Evolutionary conservation across 225 moss, liverwort and hornwort genomes (phyloP), one percentile per base, ranked within the genome.

Genomic region (Bryoerythrophyllum caledonicum): DNA sequence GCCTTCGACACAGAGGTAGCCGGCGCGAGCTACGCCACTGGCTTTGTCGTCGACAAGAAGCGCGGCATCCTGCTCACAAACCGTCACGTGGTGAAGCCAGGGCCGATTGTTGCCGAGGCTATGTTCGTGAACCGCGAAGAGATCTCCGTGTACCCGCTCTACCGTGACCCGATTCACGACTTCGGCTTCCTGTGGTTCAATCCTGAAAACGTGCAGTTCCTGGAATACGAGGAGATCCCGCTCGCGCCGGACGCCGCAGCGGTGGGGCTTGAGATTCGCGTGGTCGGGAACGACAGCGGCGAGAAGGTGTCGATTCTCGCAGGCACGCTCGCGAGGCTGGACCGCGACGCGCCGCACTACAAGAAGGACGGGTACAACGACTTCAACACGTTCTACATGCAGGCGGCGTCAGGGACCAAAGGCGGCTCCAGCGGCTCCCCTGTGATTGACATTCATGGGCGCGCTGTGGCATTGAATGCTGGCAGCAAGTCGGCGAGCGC

Each of bases 351-450:
- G 10, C 95, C 95, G 13, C 82, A 87, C 73, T 95, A 95, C 69
- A 95, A 92, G 76, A 95, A 93, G 67, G 93, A 95, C 69, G 95
- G 95, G 4, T 95, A 95, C 71, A 95, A 95, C 7, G 95, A 95
- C 75, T 95, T 95, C 77, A 95, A 95, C 38, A 95, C 95, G 0
- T 95, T 95, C 54, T 95, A 95, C 56, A 95, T 95, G 83, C 93
- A 95, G 64, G 93, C 93, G 30, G 95, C 95, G n/a, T 95, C 93
- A 14, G 95, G 95, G 58, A 95, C 95, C 0, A 95, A 93, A 63
- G 91, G 95, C n/a, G 95, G 95, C 15, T 95, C 95, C 0, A 95
- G 95, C 73, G 95, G 95, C 44, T 95, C 95, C 24, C 93, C 95
- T 34, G 91, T 95, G 1, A 93, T 95, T 68, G 95, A 95, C 51